These are phyloP conservation scores for Spongospora subterranea DNA, from an alignment of 208 protist genomes.

Conservation along the genomic window DNA sequence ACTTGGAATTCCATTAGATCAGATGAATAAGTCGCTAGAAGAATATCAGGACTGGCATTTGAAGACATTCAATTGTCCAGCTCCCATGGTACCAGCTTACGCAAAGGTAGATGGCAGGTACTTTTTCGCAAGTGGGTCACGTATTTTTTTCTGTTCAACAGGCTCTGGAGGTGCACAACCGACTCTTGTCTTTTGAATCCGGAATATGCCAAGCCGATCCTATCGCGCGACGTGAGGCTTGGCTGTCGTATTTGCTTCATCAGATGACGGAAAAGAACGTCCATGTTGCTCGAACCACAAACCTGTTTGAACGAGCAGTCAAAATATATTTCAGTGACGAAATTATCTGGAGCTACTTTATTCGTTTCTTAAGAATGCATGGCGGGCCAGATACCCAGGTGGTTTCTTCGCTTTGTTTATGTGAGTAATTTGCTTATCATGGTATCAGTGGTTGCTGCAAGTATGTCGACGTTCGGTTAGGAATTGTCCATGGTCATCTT, in stretches of 20 bases:
- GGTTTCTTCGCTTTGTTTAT: no score
- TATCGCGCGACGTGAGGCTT: background rate
- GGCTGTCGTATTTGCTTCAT: background rate
- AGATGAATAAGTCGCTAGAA: background rate
- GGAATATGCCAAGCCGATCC: background rate
- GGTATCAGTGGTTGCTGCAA: no score
- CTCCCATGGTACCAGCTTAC: background rate
- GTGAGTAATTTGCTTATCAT: no score
- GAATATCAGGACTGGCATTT: background rate
- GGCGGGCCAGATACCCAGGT: background rate
- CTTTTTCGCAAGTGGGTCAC: no score
- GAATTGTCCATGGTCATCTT: background rate
- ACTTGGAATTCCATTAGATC: conserved; percentile 19
- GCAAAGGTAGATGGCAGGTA: background rate
- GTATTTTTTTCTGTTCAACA: background rate
- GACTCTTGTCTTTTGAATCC: background rate
- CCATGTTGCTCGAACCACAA: background rate
- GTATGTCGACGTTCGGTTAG: background rate
- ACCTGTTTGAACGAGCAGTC: conserved; percentile 1
- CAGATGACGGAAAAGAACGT: background rate
- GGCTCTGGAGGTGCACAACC: background rate
- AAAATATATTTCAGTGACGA: background rate
- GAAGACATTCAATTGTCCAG: background rate
- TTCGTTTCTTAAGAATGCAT: conserved; percentile 30
- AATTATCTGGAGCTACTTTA: background rate